Evolutionary conservation across 2,329 filamentous ascomycete species (phyloP).

Genomic region (Trichoderma sp.): DNA sequence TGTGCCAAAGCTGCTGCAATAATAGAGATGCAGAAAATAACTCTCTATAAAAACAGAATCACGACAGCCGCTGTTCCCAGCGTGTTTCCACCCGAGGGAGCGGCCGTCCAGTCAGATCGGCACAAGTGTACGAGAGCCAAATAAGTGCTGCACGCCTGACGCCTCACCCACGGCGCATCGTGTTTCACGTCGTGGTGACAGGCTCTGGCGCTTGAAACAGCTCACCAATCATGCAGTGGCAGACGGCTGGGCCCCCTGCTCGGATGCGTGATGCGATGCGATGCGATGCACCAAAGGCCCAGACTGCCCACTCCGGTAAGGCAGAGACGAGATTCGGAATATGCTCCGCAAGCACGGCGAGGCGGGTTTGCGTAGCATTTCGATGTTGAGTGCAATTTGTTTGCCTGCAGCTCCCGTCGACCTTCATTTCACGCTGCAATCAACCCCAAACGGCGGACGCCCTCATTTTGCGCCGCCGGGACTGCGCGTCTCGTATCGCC

Average conservation of each 20-base stretch:
- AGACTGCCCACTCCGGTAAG: not conserved
- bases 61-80: not conserved
- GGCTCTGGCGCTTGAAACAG: slow-evolving; percentile 26
- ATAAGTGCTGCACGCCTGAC: not conserved
- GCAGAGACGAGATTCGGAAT: not conserved
- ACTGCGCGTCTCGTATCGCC: not conserved
- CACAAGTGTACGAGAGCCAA: not conserved
- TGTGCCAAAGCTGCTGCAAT: not conserved
- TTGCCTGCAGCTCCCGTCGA: not conserved
- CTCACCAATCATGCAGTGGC: slow-evolving; percentile 23
- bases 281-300: not conserved
- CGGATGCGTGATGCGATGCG: not conserved
- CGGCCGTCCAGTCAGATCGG: not conserved
- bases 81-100: not conserved
- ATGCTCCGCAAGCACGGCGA: not conserved
- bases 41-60: not conserved
- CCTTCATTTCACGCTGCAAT: slow-evolving; percentile 8
- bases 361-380: not conserved
- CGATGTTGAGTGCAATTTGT: not conserved
- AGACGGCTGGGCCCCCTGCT: slow-evolving; percentile 12
- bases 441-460: slow-evolving; percentile 22
- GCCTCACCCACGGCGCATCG: not conserved
- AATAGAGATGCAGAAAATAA: slow-evolving; percentile 1
- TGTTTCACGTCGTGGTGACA: slow-evolving; percentile 19
- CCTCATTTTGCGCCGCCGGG: slow-evolving; percentile 16